phyloP scores from a whole-genome alignment of 345 rosid genomes.

The Ceriops tagal region DNA sequence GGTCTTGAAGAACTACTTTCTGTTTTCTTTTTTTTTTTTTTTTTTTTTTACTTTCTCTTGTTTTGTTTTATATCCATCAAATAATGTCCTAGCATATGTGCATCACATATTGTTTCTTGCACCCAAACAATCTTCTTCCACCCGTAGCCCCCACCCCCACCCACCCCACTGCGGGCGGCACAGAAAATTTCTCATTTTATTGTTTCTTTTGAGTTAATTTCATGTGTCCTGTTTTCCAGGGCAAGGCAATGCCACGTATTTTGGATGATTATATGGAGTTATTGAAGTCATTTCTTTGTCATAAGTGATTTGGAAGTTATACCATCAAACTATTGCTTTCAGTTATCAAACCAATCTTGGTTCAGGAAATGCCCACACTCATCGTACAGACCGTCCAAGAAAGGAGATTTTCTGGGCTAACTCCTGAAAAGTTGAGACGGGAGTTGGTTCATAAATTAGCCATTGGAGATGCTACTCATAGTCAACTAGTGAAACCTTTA shows the following conservation, averaged over 20 bases:
- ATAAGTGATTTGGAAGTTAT: slow-evolving; percentile 11
- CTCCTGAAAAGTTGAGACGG: slow-evolving; percentile 75
- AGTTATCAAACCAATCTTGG: slow-evolving; percentile 85
- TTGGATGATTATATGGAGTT: background rate
- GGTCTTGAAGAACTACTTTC: no score
- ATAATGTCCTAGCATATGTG: no score
- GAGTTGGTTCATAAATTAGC: slow-evolving; percentile 82
- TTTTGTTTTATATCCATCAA: no score
- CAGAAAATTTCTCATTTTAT: background rate
- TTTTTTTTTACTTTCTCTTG: no score
- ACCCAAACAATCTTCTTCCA: no score
- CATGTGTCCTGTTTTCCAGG: background rate
- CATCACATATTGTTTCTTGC: background rate
- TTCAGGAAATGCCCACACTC: slow-evolving; percentile 84
- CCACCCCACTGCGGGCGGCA: background rate
- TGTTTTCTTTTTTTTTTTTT: no score
- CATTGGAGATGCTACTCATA: slow-evolving; percentile 85
- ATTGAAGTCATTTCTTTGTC: background rate
- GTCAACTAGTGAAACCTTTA: slow-evolving; percentile 77
- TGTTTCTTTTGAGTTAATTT: background rate
- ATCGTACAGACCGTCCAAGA: slow-evolving; percentile 81
- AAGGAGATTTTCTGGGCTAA: slow-evolving; percentile 80
- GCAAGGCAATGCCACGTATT: background rate
- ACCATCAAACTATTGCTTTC: slow-evolving; percentile 26
- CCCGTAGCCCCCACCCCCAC: no score